phyloP scores from a whole-genome alignment of 495 filamentous ascomycete species.

The Talaromyces proteolyticus region DNA sequence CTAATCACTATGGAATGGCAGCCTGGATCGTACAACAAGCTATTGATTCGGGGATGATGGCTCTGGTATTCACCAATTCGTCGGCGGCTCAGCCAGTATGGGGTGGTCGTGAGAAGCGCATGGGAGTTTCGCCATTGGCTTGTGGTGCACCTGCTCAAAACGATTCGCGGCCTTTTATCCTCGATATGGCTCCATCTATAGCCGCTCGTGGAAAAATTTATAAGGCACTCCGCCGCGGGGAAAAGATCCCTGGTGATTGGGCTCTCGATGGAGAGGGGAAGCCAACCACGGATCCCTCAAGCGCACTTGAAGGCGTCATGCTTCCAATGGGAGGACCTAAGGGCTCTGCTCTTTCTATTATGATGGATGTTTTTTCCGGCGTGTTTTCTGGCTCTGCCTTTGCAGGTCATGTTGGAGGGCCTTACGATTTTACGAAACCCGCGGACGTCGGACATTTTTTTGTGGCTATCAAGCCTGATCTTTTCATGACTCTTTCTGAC shows the following conservation, averaged over 20 bases:
- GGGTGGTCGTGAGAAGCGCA: conserved; percentile 58
- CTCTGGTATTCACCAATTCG: conserved; percentile 73
- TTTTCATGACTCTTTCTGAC: conserved; percentile 66
- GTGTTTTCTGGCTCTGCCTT: conserved; percentile 66
- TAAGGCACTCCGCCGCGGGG: conserved; percentile 63
- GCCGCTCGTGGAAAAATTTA: conserved; percentile 73
- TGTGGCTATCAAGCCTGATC: conserved; percentile 67
- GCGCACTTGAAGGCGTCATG: conserved; percentile 63
- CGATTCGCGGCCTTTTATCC: conserved; percentile 55
- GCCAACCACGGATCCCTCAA: conserved; percentile 58
- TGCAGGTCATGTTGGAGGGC: conserved; percentile 64
- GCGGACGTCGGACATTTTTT: conserved; percentile 75
- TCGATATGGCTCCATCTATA: conserved; percentile 74
- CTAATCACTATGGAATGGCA: conserved; percentile 77
- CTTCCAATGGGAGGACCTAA: conserved; percentile 77
- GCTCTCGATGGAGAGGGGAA: conserved; percentile 65
- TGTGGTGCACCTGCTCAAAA: conserved; percentile 62
- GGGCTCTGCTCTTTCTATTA: conserved; percentile 63
- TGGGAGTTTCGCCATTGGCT: conserved; percentile 74
- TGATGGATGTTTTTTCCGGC: conserved; percentile 85
- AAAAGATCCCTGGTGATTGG: conserved; percentile 71
- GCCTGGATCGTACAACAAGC: conserved; percentile 75
- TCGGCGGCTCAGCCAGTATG: conserved; percentile 68
- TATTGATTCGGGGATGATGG: conserved; percentile 65
- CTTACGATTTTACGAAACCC: conserved; percentile 61